These are phyloP conservation scores for Patellaria atrata DNA, from an alignment of 495 filamentous ascomycete species.

Conservation along the genomic window DNA sequence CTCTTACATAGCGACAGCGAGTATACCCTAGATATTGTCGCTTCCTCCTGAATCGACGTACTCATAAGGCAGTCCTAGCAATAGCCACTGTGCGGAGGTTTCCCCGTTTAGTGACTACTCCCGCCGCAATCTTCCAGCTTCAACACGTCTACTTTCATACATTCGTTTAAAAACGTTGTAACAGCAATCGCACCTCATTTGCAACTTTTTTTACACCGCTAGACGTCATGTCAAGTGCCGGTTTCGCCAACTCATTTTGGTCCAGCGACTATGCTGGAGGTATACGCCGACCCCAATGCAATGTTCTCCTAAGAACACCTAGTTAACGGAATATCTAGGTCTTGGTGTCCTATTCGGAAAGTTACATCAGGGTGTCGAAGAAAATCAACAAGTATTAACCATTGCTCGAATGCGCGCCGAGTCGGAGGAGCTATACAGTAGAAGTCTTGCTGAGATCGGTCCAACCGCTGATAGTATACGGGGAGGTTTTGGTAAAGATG, in stretches of 20 bases:
- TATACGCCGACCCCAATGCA: slow-evolving; percentile 4
- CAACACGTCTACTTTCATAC: too few relatives aligned
- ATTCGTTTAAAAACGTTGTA: too few relatives aligned
- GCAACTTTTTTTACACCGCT: too few relatives aligned
- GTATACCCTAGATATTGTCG: too few relatives aligned
- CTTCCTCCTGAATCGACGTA: too few relatives aligned
- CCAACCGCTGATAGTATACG: slow-evolving; percentile 66
- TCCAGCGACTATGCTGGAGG: slow-evolving; percentile 23
- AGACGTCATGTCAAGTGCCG: slow-evolving; percentile 6
- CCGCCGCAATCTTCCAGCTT: too few relatives aligned
- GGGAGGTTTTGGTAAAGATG: slow-evolving; percentile 82
- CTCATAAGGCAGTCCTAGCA: too few relatives aligned
- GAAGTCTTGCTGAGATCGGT: slow-evolving; percentile 66
- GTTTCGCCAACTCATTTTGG: slow-evolving; percentile 22
- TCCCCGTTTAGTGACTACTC: too few relatives aligned
- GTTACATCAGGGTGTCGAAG: slow-evolving; percentile 86
- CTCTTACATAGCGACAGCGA: too few relatives aligned
- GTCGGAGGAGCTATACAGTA: slow-evolving; percentile 80
- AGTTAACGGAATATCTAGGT: slow-evolving; percentile 32
- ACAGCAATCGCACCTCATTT: too few relatives aligned
- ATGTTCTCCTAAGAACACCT: neutral
- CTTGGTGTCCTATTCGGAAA: slow-evolving; percentile 94
- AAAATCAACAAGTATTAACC: slow-evolving; percentile 85
- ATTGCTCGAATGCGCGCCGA: slow-evolving; percentile 91
- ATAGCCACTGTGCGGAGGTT: too few relatives aligned